Evolutionary conservation across 192 early-diverging fungal species (phyloP).

Genomic region (Backusella mclennaniae): DNA sequence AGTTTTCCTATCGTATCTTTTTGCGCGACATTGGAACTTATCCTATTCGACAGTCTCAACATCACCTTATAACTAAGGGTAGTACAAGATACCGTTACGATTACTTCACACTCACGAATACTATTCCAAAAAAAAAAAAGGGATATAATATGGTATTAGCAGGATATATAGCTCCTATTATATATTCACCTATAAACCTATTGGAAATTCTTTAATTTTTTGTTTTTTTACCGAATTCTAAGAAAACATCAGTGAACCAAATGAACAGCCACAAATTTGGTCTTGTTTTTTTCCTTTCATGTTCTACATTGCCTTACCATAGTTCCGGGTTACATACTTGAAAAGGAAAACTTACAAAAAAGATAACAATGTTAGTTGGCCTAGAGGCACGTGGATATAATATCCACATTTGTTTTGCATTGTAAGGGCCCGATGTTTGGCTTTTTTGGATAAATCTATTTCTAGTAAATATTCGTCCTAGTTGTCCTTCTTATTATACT

Average conservation of each 20-base stretch:
- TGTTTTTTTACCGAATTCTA: neutral
- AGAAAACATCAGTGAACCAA: neutral
- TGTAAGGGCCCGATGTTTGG: neutral
- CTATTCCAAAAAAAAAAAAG: neutral
- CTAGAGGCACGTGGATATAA: neutral
- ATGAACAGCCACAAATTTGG: neutral
- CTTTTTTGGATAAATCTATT: neutral
- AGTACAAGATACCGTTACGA: neutral
- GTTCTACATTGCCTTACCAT: neutral
- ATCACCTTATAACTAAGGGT: neutral
- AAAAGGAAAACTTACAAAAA: neutral
- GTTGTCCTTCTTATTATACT: neutral
- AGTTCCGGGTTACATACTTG: neutral
- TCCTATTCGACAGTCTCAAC: neutral
- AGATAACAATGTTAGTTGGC: neutral
- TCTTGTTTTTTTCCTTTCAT: neutral
- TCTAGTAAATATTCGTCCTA: neutral
- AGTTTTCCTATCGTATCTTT: neutral
- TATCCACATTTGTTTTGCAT: neutral
- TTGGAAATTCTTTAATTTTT: neutral
- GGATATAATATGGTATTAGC: neutral
- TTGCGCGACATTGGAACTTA: neutral
- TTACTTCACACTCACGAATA: neutral
- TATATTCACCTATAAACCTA: neutral
- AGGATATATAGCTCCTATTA: neutral